Evolutionary conservation across 2,329 filamentous ascomycete genomes (phyloP), one percentile per base, ranked within the genome.

Genomic region (Blastomyces gilchristii): DNA sequence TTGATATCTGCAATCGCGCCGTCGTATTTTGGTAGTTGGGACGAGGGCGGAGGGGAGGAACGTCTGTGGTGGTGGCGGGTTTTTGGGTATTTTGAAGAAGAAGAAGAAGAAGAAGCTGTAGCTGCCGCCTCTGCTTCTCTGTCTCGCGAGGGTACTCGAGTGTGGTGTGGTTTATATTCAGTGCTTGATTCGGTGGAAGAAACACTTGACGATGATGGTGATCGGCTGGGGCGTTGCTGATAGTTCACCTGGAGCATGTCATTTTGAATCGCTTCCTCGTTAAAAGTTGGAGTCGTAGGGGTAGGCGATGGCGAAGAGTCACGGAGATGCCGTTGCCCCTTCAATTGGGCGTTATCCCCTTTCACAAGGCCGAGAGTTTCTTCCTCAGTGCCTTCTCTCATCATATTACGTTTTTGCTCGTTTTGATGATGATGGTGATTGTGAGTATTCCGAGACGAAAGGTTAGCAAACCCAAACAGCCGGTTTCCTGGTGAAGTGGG

Each of bases 321-420:
- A 58, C 72, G n/a, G 54, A 37, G 11, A 60, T 58, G 25, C 53
- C 56, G 25, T 22, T 25, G 14, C 14, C 14, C 22, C n/a, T 61
- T 58, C n/a, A 59, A 34, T 8, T 63, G 49, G 14, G 54, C 0
- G 45, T 25, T 63, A 71, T 91, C 88, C 34, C 89, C 88, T 68
- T 87, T 88, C n/a, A 96, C 91, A 4, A 96, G 82, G 0, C 91
- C 91, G 7, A 93, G 75, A 22, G 85, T 81, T 75, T 96, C 91
- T 76, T 96, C 91, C 72, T 96, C 91, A 0, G 89, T 92, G 1
- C 84, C 84, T 54, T 79, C 80, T 67, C 82, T 83, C 54, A 66
- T 83, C 54, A 66, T 65, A 72, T 69, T 74, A 71, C 73, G 72
- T 73, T 69, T 62, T 71, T 67, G 65, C 67, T 70, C 64, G 71